Percentiles rank a stretch among this genome's conserved stretches.
phyloP scores from a whole-genome alignment of 2,329 filamentous ascomycete species.

The Seiridium cupressi region DNA sequence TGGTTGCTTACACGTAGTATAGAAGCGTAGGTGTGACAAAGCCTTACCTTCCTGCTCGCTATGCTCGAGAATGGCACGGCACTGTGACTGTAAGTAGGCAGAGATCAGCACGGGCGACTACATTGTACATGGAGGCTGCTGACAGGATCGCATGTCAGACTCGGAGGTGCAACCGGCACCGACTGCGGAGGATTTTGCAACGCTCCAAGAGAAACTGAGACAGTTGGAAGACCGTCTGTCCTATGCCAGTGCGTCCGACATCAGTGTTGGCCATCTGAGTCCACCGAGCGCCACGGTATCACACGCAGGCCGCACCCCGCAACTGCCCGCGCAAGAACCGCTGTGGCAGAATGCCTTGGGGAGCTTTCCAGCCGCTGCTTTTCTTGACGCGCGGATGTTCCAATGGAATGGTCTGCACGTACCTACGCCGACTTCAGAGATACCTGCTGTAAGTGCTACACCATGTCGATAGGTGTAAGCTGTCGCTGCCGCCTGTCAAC shows the following conservation, averaged over 20 bases:
- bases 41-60: constrained; percentile 43
- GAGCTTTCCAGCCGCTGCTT: constrained; percentile 40
- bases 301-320: constrained; percentile 13
- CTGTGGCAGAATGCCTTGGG: constrained; percentile 20
- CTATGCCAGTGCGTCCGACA: constrained; percentile 12
- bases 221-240: constrained; percentile 36
- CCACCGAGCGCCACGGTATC: constrained; percentile 20
- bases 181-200: constrained; percentile 36
- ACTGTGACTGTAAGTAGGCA: constrained; percentile 34
- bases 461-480: too few relatives aligned
- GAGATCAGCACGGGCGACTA: not conserved
- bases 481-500: not conserved
- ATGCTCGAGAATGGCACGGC: constrained; percentile 39
- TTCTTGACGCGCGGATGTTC: constrained; percentile 41
- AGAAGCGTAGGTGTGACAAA: constrained; percentile 55
- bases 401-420: constrained; percentile 33
- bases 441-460: constrained; percentile 32
- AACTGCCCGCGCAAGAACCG: constrained; percentile 8
- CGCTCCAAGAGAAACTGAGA: constrained; percentile 32
- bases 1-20: constrained; percentile 20
- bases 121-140: not conserved
- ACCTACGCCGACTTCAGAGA: constrained; percentile 33
- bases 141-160: constrained; percentile 5
- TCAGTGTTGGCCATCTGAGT: constrained; percentile 13
- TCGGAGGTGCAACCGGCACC: constrained; percentile 31